phyloP scores from a whole-genome alignment of 2,329 filamentous ascomycete species.

The Ciborinia camelliae region DNA sequence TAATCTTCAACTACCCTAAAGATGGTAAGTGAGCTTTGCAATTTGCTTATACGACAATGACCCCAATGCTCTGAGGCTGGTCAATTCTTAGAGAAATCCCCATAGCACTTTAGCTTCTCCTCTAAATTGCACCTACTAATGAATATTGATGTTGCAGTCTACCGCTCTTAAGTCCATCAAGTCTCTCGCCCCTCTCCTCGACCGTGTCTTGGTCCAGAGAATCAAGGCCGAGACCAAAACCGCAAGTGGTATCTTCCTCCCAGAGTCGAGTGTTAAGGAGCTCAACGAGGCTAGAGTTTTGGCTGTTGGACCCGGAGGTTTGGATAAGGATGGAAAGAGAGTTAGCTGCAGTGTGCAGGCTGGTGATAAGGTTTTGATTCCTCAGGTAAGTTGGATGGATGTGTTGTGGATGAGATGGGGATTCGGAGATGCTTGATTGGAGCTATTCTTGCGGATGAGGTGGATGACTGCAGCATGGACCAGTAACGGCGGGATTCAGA shows the following conservation, averaged over 20 bases:
- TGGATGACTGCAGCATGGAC: constrained; percentile 4
- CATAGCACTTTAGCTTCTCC: neutral
- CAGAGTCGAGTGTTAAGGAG: constrained; percentile 95
- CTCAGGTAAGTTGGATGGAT: constrained; percentile 62
- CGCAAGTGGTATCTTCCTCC: constrained; percentile 93
- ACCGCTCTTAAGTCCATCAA: constrained; percentile 91
- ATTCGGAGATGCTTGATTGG: constrained; percentile 6
- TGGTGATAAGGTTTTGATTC: constrained; percentile 93
- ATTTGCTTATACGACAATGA: neutral
- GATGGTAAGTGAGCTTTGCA: constrained; percentile 13
- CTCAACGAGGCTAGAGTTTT: constrained; percentile 96
- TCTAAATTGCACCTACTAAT: neutral
- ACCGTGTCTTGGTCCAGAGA: constrained; percentile 97
- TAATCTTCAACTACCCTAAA: neutral
- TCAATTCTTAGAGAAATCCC: neutral
- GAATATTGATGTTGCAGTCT: constrained; percentile 43
- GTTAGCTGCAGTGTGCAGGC: constrained; percentile 76
- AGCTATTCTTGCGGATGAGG: constrained; percentile 1
- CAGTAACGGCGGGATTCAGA: neutral
- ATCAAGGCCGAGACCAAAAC: constrained; percentile 97
- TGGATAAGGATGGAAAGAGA: constrained; percentile 87
- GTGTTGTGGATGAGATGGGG: neutral
- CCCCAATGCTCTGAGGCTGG: neutral
- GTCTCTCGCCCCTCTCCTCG: constrained; percentile 89
- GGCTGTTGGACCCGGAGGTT: constrained; percentile 83